Conservation (phyloP, 768 basidiomycete species). For the Naganishia kalamii region DNA sequence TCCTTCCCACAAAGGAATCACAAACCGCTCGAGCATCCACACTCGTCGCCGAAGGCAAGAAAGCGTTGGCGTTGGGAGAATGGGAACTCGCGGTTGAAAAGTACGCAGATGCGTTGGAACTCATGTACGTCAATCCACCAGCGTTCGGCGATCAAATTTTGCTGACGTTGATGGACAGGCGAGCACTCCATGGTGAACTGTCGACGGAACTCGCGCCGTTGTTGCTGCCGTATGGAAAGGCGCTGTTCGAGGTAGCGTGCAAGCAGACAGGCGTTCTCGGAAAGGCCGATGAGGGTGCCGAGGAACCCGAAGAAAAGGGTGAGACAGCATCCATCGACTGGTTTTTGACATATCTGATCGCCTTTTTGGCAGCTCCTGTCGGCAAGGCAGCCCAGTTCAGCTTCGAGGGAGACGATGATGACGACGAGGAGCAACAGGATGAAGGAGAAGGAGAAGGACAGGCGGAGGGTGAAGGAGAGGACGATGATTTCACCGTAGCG, state of each 20-base stretch:
- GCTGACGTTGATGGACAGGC: too few species aligned
- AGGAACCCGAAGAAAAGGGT: conserved; percentile 55
- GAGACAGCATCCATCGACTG: conserved; percentile 50
- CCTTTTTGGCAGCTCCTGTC: neutral
- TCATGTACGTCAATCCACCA: conserved; percentile 34
- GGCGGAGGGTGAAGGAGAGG: conserved; percentile 53
- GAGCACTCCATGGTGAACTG: conserved; percentile 60
- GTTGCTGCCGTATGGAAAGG: conserved; percentile 86
- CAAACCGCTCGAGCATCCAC: neutral
- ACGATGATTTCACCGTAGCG: conserved; percentile 95
- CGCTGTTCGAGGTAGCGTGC: conserved; percentile 86
- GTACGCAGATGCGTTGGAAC: conserved; percentile 42
- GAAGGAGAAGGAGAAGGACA: conserved; percentile 59
- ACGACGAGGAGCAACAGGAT: conserved; percentile 55
- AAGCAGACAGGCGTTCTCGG: conserved; percentile 78
- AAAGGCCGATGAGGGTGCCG: conserved; percentile 34
- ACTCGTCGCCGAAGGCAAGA: conserved; percentile 42
- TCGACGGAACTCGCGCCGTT: conserved; percentile 78
- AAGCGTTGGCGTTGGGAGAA: conserved; percentile 41
- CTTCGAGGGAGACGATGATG: conserved; percentile 52
- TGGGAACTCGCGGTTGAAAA: conserved; percentile 44
- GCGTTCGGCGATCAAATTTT: too few species aligned
- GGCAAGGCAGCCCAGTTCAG: neutral
- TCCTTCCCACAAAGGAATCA: neutral
- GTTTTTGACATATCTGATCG: neutral